These are phyloP conservation scores for Diplodia intermedia DNA, from an alignment of 2,329 filamentous ascomycete species.

Conservation along the genomic window DNA sequence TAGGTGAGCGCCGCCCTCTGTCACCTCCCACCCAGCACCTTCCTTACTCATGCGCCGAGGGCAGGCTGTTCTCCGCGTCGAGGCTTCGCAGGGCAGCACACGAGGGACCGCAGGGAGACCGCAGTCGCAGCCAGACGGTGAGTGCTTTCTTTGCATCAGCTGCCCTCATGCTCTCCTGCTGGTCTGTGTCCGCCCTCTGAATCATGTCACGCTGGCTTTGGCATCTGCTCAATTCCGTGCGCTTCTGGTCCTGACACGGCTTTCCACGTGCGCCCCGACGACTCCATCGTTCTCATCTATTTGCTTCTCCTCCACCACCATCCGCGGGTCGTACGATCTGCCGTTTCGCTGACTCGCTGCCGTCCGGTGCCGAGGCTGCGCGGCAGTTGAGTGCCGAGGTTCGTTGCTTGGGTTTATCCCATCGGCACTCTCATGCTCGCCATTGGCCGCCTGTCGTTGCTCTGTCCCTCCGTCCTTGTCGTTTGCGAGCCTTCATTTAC, in stretches of 20 bases:
- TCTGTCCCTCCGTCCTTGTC: slow-evolving; percentile 6
- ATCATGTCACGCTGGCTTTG: slow-evolving; percentile 13
- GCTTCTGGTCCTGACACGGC: slow-evolving; percentile 14
- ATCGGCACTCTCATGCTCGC: background rate
- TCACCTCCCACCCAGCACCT: slow-evolving; percentile 3
- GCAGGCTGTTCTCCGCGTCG: slow-evolving; percentile 18
- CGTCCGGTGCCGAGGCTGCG: slow-evolving; percentile 2
- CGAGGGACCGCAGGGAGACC: slow-evolving; percentile 7
- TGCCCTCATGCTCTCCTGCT: slow-evolving; percentile 13
- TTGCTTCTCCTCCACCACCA: background rate
- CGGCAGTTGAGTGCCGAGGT: slow-evolving; percentile 21
- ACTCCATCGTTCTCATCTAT: slow-evolving; percentile 20
- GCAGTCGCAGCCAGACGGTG: slow-evolving; percentile 16
- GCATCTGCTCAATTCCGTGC: slow-evolving; percentile 17
- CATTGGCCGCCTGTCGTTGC: slow-evolving; percentile 13
- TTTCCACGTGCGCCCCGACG: slow-evolving; percentile 12
- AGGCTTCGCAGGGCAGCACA: background rate
- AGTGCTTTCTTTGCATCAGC: slow-evolving; percentile 13
- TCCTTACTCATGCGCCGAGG: slow-evolving; percentile 22
- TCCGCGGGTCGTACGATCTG: slow-evolving; percentile 16
- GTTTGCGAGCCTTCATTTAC: slow-evolving; percentile 16
- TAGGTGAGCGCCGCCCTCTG: slow-evolving; percentile 20
- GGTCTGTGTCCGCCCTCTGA: slow-evolving; percentile 18
- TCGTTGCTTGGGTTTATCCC: background rate
- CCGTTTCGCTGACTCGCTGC: slow-evolving; percentile 11